phyloP scores from a whole-genome alignment of 2,329 filamentous ascomycete genomes.

The Pseudopyricularia javanii region DNA sequence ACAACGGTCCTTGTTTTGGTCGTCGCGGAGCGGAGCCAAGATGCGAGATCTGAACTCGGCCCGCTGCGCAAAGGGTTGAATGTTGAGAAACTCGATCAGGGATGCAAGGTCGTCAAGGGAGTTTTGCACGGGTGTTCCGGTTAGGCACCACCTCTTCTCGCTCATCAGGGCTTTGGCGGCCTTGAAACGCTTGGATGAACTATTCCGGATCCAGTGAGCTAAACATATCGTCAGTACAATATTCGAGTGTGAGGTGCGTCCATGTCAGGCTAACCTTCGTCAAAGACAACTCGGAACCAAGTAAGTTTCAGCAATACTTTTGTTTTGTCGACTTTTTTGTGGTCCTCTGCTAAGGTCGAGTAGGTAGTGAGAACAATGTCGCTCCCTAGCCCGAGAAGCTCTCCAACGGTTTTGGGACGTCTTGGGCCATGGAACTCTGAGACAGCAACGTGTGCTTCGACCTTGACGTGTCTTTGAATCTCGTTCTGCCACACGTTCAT shows the following conservation, averaged over 20 bases:
- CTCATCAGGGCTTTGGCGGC: neutral
- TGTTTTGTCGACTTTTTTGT: neutral
- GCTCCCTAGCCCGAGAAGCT: neutral
- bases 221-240: neutral
- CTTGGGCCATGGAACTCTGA: neutral
- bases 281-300: neutral
- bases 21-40: conserved; percentile 20
- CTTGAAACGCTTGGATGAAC: neutral
- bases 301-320: neutral
- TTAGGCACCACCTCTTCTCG: conserved; percentile 32
- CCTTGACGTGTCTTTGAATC: neutral
- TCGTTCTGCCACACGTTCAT: neutral
- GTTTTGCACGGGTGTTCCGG: conserved; percentile 43
- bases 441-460: neutral
- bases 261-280: neutral
- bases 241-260: neutral
- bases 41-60: conserved; percentile 30
- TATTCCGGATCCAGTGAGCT: neutral
- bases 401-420: neutral
- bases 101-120: conserved; percentile 36
- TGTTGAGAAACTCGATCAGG: conserved; percentile 33
- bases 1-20: conserved; percentile 9
- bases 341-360: neutral
- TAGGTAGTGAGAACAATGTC: neutral
- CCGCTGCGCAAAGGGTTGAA: conserved; percentile 25